Evolutionary conservation across 805 yeast genomes (phyloP).

Genomic region (Danielia oregonensis): DNA sequence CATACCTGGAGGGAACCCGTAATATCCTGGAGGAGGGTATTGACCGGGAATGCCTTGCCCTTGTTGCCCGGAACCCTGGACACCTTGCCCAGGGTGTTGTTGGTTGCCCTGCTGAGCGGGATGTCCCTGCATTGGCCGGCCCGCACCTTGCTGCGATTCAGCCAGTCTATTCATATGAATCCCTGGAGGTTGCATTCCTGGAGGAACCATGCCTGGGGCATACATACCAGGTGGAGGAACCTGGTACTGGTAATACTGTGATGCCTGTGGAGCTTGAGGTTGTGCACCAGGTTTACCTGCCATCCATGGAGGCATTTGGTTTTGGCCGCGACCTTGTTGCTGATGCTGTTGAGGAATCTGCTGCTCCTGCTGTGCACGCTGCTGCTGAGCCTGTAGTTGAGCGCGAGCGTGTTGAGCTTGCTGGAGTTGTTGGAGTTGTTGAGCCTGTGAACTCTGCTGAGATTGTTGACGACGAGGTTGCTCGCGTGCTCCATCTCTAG

Average conservation of each 20-base stretch:
- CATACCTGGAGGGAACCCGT: constrained; percentile 10
- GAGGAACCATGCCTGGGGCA: constrained; percentile 37
- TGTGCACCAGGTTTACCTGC: too few relatives aligned
- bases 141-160: constrained; percentile 9
- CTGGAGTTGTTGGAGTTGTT: too few relatives aligned
- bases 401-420: too few relatives aligned
- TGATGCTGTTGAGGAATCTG: neutral
- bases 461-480: too few relatives aligned
- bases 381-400: too few relatives aligned
- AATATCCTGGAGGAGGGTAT: constrained; percentile 7
- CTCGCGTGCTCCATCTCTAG: too few relatives aligned
- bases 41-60: constrained; percentile 1
- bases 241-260: neutral
- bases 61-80: neutral
- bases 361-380: too few relatives aligned
- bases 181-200: constrained; percentile 21
- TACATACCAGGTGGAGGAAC: constrained; percentile 15
- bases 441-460: too few relatives aligned
- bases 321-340: too few relatives aligned
- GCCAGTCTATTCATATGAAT: constrained; percentile 1
- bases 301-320: too few relatives aligned
- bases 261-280: neutral
- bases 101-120: constrained; percentile 14
- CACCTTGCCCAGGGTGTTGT: constrained; percentile 1
- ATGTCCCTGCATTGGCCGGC: constrained; percentile 19